phyloP scores from a whole-genome alignment of 169 alveolate genomes.

The Plasmodium cynomolgi region DNA sequence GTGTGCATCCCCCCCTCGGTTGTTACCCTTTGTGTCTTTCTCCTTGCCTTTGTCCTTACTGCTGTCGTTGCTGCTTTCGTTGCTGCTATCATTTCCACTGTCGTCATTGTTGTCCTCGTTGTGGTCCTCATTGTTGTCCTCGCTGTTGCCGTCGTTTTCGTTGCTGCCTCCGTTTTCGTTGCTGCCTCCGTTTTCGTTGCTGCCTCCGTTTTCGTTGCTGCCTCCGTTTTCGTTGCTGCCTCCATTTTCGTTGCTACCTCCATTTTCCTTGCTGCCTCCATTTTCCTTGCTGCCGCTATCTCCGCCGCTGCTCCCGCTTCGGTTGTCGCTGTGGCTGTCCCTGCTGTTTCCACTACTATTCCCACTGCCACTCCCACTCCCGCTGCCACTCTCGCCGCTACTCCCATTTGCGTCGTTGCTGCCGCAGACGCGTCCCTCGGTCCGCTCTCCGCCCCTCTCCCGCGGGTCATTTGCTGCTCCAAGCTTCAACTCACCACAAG shows the following conservation, averaged over 20 bases:
- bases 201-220: neutral
- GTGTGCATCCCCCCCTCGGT: neutral
- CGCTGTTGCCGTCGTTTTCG: neutral
- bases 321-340: neutral
- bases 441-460: neutral
- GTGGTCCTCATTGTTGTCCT: neutral
- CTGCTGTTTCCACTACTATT: neutral
- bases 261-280: neutral
- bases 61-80: neutral
- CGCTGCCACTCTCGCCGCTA: neutral
- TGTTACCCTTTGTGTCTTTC: neutral
- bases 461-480: neutral
- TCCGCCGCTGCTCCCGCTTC: neutral
- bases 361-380: neutral
- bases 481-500: neutral
- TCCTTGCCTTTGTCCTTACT: neutral
- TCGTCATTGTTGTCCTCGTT: neutral
- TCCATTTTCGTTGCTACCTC: neutral
- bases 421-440: neutral
- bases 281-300: neutral
- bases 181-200: neutral
- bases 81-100: constrained; percentile 4
- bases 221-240: neutral
- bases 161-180: neutral
- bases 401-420: neutral